These are phyloP conservation scores for Candida sp. DNA, from an alignment of 1,139 yeast genomes.

Conservation along the genomic window DNA sequence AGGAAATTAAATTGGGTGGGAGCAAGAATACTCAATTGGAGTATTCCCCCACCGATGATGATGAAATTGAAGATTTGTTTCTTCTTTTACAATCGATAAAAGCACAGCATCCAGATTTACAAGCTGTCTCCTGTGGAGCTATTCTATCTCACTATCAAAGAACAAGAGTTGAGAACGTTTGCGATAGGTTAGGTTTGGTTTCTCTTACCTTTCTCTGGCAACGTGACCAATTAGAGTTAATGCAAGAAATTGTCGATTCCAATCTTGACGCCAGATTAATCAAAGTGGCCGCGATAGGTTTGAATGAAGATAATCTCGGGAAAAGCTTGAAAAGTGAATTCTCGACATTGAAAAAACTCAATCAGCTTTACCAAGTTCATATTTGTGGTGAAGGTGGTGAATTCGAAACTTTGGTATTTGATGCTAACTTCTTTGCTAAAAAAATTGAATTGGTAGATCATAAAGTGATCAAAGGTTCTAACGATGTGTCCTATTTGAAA, in stretches of 20 bases:
- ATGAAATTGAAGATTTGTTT: constrained; percentile 84
- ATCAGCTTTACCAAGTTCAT: constrained; percentile 73
- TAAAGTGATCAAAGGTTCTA: constrained; percentile 43
- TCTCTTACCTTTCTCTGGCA: constrained; percentile 88
- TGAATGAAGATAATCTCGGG: constrained; percentile 64
- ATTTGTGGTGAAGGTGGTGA: constrained; percentile 99
- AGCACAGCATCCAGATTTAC: constrained; percentile 61
- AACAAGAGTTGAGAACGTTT: constrained; percentile 89
- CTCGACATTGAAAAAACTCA: constrained; percentile 56
- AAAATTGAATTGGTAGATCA: constrained; percentile 44
- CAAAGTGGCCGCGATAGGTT: constrained; percentile 92
- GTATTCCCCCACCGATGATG: constrained; percentile 60
- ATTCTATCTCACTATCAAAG: constrained; percentile 91
- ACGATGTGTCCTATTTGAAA: constrained; percentile 66
- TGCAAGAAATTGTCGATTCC: constrained; percentile 76
- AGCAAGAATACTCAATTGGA: constrained; percentile 69
- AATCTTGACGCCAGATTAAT: constrained; percentile 81
- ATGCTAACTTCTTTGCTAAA: constrained; percentile 77
- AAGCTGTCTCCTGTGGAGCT: constrained; percentile 95
- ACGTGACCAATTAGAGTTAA: constrained; percentile 70
- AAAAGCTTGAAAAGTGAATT: constrained; percentile 58
- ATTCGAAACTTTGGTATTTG: constrained; percentile 88
- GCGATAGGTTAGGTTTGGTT: constrained; percentile 65
- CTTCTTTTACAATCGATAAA: constrained; percentile 46
- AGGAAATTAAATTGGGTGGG: constrained; percentile 54